A percentile compares a stretch with the other conserved stretches of the same genome.
Conservation (phyloP, 768 basidiomycete genomes). For the Calocera cornea region DNA sequence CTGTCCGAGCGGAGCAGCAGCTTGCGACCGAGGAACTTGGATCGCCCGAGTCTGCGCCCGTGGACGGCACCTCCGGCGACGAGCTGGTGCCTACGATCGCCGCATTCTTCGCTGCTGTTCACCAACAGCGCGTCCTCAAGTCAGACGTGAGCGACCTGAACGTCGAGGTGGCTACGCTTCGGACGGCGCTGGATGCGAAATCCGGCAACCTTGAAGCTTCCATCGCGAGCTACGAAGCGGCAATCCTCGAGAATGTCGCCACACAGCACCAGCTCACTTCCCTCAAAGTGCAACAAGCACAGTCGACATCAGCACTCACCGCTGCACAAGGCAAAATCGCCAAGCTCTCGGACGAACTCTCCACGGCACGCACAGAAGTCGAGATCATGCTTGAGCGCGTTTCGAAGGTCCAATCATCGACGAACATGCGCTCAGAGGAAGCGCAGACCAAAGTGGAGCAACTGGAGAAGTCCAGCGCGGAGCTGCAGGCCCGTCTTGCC, state of each 20-base stretch:
- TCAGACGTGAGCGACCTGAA: background rate
- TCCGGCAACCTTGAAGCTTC: background rate
- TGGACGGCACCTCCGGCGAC: background rate
- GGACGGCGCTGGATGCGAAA: background rate
- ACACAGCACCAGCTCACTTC: background rate
- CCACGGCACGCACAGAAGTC: background rate
- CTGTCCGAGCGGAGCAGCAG: background rate
- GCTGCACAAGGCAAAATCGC: background rate
- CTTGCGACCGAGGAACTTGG: background rate
- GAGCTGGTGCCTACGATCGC: background rate
- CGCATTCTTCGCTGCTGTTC: background rate
- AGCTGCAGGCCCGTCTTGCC: background rate
- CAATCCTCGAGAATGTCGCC: background rate
- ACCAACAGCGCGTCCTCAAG: background rate
- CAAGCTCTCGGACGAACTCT: background rate
- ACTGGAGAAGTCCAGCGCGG: background rate
- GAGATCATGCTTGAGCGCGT: background rate
- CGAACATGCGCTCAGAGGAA: background rate
- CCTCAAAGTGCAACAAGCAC: background rate
- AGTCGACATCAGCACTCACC: background rate
- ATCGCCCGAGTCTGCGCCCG: background rate
- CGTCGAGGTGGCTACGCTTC: background rate
- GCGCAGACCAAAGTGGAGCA: background rate
- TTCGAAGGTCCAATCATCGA: background rate
- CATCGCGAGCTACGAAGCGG: background rate